Evolutionary conservation across 2,329 filamentous ascomycete genomes (phyloP), one percentile per base, ranked within the genome.

Genomic region (Beauveria caledonica): DNA sequence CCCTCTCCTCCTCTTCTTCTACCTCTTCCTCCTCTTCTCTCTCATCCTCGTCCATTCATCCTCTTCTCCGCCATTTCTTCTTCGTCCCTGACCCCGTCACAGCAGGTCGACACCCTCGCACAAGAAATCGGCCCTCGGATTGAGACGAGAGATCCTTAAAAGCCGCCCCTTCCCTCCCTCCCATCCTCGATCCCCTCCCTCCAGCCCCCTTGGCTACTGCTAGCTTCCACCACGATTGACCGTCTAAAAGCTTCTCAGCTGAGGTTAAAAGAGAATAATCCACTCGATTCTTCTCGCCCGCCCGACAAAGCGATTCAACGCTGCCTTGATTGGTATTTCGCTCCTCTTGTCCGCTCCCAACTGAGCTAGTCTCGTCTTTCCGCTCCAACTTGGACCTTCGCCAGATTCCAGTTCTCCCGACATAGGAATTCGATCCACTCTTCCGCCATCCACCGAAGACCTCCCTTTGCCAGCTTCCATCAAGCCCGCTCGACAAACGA

Each of bases 11-110:
- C 75, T 80, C 78, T 76, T 77, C 70, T 68, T 69, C 69, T 67
- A 13, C 72, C 69, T 71, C 71, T 64, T 71, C 65, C 62, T 66
- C 63, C 62, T 63, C 67, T 66, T 67, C 51, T 45, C 19, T 48
- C 51, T 70, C 69, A 25, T 71, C 70, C 70, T 69, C 73, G 75
- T 77, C 77, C 78, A 81, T 78, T 81, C 79, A 76, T 82, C 82
- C 76, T 74, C 76, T 79, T 76, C 9, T 25, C 15, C 49, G 49
- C 39, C 57, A 75, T 76, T 74, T 72, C 73, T 72, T 72, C 72
- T 29, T 77, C 74, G 76, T 80, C 78, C 76, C 45, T 74, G 73
- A 73, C 72, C 69, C 67, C 69, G 68, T 67, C 64, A 66, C 66
- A 68, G 67, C 68, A 72, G 72, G 72, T 71, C 68, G 64, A 68